Evolutionary conservation across 306 rosid species (phyloP).

Genomic region (Clitoria ternatea): DNA sequence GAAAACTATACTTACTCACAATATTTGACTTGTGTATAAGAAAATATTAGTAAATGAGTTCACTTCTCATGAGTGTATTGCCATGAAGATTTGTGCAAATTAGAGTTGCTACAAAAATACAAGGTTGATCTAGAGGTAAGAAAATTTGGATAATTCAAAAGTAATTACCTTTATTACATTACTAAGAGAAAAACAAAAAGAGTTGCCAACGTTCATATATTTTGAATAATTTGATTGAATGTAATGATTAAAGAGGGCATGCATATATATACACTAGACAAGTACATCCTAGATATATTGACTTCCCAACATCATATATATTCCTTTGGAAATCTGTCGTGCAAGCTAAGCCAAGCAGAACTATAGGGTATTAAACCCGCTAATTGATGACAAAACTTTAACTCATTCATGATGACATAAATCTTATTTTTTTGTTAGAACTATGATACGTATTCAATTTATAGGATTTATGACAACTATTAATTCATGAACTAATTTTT

Average conservation of each 20-base stretch:
- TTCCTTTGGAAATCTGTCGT: conserved; percentile 20
- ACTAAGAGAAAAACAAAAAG: too few species aligned
- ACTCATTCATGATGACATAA: background rate
- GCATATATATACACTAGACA: conserved; percentile 16
- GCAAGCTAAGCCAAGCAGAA: conserved; percentile 25
- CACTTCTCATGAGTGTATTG: background rate
- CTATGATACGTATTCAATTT: too few species aligned
- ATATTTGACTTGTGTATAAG: too few species aligned
- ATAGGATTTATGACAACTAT: too few species aligned
- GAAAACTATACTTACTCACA: too few species aligned
- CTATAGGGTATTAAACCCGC: background rate
- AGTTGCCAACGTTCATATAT: background rate
- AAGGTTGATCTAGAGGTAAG: too few species aligned
- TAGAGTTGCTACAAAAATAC: background rate
- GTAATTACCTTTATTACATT: too few species aligned
- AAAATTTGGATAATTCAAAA: too few species aligned
- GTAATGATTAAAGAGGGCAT: conserved; percentile 27
- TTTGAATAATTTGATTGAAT: conserved; percentile 4
- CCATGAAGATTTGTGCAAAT: conserved; percentile 2
- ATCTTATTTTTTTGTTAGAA: too few species aligned
- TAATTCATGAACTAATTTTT: too few species aligned
- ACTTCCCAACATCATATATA: conserved; percentile 11
- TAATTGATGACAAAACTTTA: conserved; percentile 5
- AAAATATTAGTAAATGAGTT: too few species aligned
- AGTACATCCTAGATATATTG: background rate